Base-by-base conservation (phyloP, 2,329 filamentous ascomycete species). In the Hypoxylon sp. region DNA sequence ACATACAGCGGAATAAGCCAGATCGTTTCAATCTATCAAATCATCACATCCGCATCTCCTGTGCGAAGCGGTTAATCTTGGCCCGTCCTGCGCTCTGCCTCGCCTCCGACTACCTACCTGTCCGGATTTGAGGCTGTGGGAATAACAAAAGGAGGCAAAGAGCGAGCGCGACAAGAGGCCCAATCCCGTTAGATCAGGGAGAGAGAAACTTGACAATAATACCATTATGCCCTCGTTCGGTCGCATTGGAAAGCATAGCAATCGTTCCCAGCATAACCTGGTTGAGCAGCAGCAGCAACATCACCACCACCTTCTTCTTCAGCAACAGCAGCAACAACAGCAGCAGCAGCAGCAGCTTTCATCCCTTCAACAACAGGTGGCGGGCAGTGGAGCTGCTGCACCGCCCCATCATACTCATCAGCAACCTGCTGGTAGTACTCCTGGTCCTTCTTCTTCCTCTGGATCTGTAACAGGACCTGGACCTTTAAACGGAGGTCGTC, bases 161-260 rank as follows among this genome's bases (percentile, higher is more conserved):
- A 58, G 48, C 53, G 46, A 52, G 41, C 41, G 41, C 32, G 16
- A 59, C 32, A 57, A 62, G 61, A 61, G 47, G 52, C 53, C 56
- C 41, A 39, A 65, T 54, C 58, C 64, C 56, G 61, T 64, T 56
- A 58, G 53, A 55, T 65, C 41, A 65, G 48, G 58, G 60, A 60
- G 46, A 59, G 46, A 59, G 16, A 43, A 54, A 39, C 50, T 56
- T 60, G 60, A 63, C 64, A 70, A 66, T 69, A 71, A 65, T 70
- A 70, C 67, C 74, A 80, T 76, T 77, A 87, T 87, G 85, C 83
- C 81, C 74, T 78, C 78, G 78, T 87, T 87, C 78, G 80, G 81
- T 78, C 84, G 84, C 75, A 78, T 86, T 76, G 81, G 82, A 76
- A 86, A 81, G 80, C 82, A 85, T 51, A 74, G 72, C 68, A 76